Percentiles rank a stretch among this genome's conserved stretches.
These are phyloP conservation scores for Solanum pennellii DNA, from an alignment of 257 asterid genomes.

Conservation along the genomic window DNA sequence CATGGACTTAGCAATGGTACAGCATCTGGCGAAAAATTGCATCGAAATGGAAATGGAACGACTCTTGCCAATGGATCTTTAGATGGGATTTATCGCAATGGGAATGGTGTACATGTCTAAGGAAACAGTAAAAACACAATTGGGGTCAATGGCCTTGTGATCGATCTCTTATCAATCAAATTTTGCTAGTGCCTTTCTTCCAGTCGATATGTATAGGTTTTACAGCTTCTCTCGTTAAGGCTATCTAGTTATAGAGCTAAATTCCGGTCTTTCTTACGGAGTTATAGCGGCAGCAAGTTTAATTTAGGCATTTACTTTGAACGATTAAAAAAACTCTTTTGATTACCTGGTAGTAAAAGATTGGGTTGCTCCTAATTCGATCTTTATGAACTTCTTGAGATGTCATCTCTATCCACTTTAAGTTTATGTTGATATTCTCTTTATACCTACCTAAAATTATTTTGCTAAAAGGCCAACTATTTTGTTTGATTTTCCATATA, in stretches of 20 bases:
- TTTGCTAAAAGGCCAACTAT: background rate
- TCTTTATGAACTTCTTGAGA: background rate
- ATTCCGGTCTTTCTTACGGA: slow-evolving; percentile 1
- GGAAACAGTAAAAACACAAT: background rate
- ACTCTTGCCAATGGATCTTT: slow-evolving; percentile 43
- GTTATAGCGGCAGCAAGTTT: background rate
- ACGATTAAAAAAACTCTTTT: background rate
- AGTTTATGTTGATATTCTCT: background rate
- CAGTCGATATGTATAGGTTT: background rate
- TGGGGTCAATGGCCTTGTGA: background rate
- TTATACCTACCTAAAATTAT: background rate
- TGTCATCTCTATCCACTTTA: background rate
- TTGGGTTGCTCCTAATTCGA: background rate
- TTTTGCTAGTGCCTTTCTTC: background rate
- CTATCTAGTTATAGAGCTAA: background rate
- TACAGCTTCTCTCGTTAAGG: background rate
- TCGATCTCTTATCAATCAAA: background rate
- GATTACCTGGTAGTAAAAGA: background rate
- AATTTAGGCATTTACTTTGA: background rate
- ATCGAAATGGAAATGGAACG: slow-evolving; percentile 30
- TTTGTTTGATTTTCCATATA: background rate
- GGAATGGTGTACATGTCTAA: slow-evolving; percentile 55
- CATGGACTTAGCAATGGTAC: slow-evolving; percentile 37
- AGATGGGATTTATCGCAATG: slow-evolving; percentile 43
- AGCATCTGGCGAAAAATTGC: slow-evolving; percentile 25